A percentile compares a stretch with the other conserved stretches of the same genome.
Conservation (phyloP, 2,329 filamentous ascomycete genomes). For the Rhinocladiella similis region DNA sequence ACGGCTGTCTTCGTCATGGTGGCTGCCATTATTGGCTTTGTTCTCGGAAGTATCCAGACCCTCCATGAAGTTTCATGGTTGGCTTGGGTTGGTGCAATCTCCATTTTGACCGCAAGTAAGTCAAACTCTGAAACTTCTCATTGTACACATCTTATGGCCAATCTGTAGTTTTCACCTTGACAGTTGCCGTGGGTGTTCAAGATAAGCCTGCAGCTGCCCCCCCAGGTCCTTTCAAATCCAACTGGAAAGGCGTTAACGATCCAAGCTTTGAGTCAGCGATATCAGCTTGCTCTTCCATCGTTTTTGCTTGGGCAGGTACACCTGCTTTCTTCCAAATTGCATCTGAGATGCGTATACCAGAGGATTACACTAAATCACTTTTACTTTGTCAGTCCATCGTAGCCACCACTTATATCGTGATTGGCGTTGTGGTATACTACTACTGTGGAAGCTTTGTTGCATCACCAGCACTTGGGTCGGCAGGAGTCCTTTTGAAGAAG, state of each 20-base stretch:
- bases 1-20: constrained; percentile 60
- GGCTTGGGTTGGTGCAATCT: constrained; percentile 61
- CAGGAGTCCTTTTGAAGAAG: constrained; percentile 44
- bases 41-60: constrained; percentile 27
- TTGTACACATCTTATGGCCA: not conserved
- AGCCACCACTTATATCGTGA: constrained; percentile 39
- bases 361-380: constrained; percentile 32
- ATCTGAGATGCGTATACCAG: constrained; percentile 40
- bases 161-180: constrained; percentile 27
- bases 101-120: constrained; percentile 53
- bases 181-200: constrained; percentile 34
- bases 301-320: constrained; percentile 35
- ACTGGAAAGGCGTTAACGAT: constrained; percentile 30
- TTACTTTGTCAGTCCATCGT: constrained; percentile 39
- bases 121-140: constrained; percentile 2
- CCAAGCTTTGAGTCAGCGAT: constrained; percentile 32
- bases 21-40: constrained; percentile 49
- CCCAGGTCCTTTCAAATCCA: constrained; percentile 38
- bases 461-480: constrained; percentile 50
- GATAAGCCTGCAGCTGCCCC: constrained; percentile 36
- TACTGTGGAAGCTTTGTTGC: constrained; percentile 49
- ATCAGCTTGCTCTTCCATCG: constrained; percentile 32
- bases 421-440: constrained; percentile 46
- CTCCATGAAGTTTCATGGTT: constrained; percentile 49
- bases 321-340: constrained; percentile 39